phyloP scores from a whole-genome alignment of 2,329 filamentous ascomycete species.

The Neofusicoccum sp. region DNA sequence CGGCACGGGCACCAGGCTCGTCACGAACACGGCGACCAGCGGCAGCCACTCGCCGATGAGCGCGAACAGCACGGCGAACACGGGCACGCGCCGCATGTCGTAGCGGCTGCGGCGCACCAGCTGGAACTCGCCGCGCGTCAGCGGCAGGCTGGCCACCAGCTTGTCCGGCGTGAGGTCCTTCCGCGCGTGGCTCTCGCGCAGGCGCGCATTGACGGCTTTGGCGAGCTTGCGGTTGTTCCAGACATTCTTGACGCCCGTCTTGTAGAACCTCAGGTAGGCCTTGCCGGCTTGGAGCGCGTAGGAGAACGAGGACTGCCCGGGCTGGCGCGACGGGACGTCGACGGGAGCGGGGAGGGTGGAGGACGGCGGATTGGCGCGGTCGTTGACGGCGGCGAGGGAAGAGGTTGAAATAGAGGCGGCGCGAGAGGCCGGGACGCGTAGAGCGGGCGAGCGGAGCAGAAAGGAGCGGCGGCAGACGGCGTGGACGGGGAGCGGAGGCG shows the following conservation, averaged over 20 bases:
- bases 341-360: constrained; percentile 74
- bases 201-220: constrained; percentile 26
- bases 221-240: constrained; percentile 63
- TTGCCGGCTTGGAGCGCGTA: constrained; percentile 68
- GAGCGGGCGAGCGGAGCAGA: background rate
- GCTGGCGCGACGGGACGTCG: constrained; percentile 59
- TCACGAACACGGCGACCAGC: constrained; percentile 71
- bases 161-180: background rate
- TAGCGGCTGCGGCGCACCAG: constrained; percentile 68
- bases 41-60: constrained; percentile 87
- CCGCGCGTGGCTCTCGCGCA: constrained; percentile 33
- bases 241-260: constrained; percentile 75
- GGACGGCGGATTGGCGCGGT: constrained; percentile 67
- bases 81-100: constrained; percentile 76
- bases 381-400: background rate
- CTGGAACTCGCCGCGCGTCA: constrained; percentile 71
- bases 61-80: constrained; percentile 75
- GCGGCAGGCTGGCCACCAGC: background rate
- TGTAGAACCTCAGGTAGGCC: constrained; percentile 84
- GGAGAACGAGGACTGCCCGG: constrained; percentile 48
- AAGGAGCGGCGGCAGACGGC: background rate
- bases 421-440: background rate
- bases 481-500: background rate
- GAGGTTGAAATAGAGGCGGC: background rate
- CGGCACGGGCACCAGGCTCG: constrained; percentile 73